phyloP scores from a whole-genome alignment of 2,329 filamentous ascomycete genomes.

The Xylariaceae sp. region DNA sequence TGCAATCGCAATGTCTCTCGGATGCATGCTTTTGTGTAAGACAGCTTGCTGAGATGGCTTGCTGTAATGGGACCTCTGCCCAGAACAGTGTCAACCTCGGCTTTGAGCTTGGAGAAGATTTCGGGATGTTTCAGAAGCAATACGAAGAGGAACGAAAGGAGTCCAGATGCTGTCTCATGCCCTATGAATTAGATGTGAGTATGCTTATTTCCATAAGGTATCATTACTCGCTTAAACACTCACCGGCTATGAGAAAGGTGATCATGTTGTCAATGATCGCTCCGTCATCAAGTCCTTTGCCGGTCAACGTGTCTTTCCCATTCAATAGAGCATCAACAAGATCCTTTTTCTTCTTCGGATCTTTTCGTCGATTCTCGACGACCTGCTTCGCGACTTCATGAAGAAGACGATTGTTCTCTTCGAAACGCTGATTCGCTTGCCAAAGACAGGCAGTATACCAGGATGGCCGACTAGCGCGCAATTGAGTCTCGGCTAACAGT shows the following conservation, averaged over 20 bases:
- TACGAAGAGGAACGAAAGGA: constrained; percentile 45
- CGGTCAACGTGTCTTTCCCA: constrained; percentile 48
- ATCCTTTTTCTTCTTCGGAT: constrained; percentile 34
- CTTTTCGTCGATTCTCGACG: background rate
- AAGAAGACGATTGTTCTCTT: constrained; percentile 2
- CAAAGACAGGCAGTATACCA: background rate
- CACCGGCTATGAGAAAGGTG: constrained; percentile 46
- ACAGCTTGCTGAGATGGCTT: constrained; percentile 45
- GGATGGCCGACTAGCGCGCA: constrained; percentile 1
- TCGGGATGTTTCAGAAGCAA: constrained; percentile 48
- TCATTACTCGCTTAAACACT: constrained; percentile 26
- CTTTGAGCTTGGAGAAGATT: constrained; percentile 42
- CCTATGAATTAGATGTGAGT: constrained; percentile 17
- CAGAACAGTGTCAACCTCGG: constrained; percentile 49
- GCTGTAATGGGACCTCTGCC: constrained; percentile 40
- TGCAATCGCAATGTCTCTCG: constrained; percentile 48
- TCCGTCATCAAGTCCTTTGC: constrained; percentile 41
- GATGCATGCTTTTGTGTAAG: constrained; percentile 51
- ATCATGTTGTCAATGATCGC: constrained; percentile 49
- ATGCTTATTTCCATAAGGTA: background rate
- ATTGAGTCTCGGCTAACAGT: background rate
- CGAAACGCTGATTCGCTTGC: constrained; percentile 6
- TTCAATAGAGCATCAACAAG: constrained; percentile 50
- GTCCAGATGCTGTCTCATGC: constrained; percentile 52
- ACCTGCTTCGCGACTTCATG: background rate